Base-by-base conservation (phyloP, 495 filamentous ascomycete species). In the Glarea lozoyensis region DNA sequence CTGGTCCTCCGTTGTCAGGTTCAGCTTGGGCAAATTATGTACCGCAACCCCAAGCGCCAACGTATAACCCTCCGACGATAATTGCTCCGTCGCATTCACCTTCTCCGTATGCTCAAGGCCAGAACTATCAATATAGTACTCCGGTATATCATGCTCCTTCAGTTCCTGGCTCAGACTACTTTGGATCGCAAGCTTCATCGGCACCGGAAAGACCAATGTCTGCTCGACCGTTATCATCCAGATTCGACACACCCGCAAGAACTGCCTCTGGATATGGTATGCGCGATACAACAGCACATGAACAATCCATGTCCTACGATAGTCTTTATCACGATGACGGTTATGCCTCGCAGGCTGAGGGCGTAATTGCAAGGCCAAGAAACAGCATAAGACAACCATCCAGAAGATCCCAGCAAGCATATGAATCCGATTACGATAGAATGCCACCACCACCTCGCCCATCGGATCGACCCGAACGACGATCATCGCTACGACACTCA, bases 371-470 rank as follows among this genome's bases (percentile, higher is more conserved):
- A n/a, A 32, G 43, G 25, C 34, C 22, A 18, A 24, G 50, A 29
- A 36, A 34, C 0, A 53, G 47, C 35, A 57, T 57, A 23, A 31
- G 50, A 10, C 22, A 35, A 17, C 50, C 50, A 36, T 38, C 45
- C 0, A 33, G 35, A 21, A 37, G 15, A n/a, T 43, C n/a, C n/a
- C 46, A 36, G 27, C 45, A 2, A 33, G n/a, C 7, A 29, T 9
- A n/a, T 13, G 34, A 19, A 41, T 11, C 20, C 47, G 51, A 57
- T 22, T 43, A 29, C 7, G 12, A 17, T 4, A 19, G 32, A 0
- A 54, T 54, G 54, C 54, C 52, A 18, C 54, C 50, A 15, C 43
- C 54, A 39, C 37, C 42, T 10, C 19, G 20, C 21, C 50, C n/a
- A n/a, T n/a, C n/a, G n/a, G n/a, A n/a, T n/a, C n/a, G n/a, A n/a